Conservation (phyloP, 2,329 filamentous ascomycete genomes). For the Colletotrichum paranaense region DNA sequence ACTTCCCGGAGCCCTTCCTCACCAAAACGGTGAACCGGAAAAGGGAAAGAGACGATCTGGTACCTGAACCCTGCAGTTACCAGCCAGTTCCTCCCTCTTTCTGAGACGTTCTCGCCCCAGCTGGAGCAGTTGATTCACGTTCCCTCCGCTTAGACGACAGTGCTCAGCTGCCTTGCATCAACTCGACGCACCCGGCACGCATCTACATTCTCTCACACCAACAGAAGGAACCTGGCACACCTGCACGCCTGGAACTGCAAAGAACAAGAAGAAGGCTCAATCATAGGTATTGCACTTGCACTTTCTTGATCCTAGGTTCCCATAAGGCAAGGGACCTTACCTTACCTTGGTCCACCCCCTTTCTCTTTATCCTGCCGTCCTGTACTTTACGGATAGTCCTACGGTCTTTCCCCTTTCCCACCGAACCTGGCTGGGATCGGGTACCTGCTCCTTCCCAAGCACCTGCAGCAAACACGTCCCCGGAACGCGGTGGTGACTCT, state of each 20-base stretch:
- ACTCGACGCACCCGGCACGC: conserved; percentile 1
- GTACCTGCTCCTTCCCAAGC: no score
- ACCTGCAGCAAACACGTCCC: neutral
- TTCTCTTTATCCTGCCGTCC: neutral
- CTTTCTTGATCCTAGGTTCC: neutral
- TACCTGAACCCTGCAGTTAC: neutral
- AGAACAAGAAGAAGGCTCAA: neutral
- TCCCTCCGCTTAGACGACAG: conserved; percentile 26
- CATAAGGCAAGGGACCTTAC: neutral
- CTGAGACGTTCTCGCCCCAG: conserved; percentile 4
- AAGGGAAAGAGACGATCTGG: neutral
- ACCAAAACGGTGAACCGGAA: neutral
- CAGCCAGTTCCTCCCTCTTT: neutral
- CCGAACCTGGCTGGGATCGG: neutral
- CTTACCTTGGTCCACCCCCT: neutral
- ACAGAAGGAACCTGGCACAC: neutral
- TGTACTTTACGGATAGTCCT: neutral
- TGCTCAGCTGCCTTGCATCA: conserved; percentile 13
- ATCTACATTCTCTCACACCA: neutral
- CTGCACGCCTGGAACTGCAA: neutral
- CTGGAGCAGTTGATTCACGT: conserved; percentile 10
- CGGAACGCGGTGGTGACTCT: neutral
- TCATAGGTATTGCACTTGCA: neutral
- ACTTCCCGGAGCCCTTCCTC: neutral
- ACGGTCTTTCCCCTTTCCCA: neutral